phyloP scores from a whole-genome alignment of 208 protist species.

The Leishmania gerbilli region DNA sequence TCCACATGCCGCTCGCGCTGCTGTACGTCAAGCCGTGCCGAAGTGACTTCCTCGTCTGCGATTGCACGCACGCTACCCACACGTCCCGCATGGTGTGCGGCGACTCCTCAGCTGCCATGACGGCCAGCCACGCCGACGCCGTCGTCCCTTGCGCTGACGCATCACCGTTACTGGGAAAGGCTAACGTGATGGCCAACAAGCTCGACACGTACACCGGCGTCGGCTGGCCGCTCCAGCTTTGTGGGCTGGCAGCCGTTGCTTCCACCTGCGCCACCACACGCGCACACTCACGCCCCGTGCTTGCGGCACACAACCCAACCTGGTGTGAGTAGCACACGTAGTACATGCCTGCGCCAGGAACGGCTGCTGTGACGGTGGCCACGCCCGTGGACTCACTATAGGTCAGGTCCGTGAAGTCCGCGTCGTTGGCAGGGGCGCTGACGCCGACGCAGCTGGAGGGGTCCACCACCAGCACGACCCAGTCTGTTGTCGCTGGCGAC shows the following conservation, averaged over 20 bases:
- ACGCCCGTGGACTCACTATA: slow-evolving; percentile 25
- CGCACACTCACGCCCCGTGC: slow-evolving; percentile 57
- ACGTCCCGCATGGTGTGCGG: slow-evolving; percentile 44
- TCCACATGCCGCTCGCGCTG: slow-evolving; percentile 27
- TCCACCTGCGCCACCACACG: slow-evolving; percentile 68
- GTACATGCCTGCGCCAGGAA: slow-evolving; percentile 62
- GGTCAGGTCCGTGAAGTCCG: slow-evolving; percentile 34
- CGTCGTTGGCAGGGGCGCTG: slow-evolving; percentile 30
- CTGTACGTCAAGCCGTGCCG: slow-evolving; percentile 40
- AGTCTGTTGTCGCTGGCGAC: slow-evolving; percentile 51
- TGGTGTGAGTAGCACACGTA: slow-evolving; percentile 83
- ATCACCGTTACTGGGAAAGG: slow-evolving; percentile 28
- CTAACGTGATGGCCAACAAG: slow-evolving; percentile 35
- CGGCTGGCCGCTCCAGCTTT: slow-evolving; percentile 58
- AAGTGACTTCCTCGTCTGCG: slow-evolving; percentile 8
- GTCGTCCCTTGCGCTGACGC: slow-evolving; percentile 25
- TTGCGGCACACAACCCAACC: slow-evolving; percentile 35
- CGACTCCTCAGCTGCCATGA: slow-evolving; percentile 8
- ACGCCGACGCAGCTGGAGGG: slow-evolving; percentile 50
- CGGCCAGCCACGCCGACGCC: slow-evolving; percentile 46
- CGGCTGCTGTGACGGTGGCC: slow-evolving; percentile 44
- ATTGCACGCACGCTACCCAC: slow-evolving; percentile 37
- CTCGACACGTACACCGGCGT: slow-evolving; percentile 58
- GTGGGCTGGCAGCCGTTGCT: slow-evolving; percentile 46
- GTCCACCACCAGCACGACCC: slow-evolving; percentile 58